These are phyloP conservation scores for Oryza glaberrima DNA, from an alignment of 176 grass and related monocot species.

Conservation along the genomic window DNA sequence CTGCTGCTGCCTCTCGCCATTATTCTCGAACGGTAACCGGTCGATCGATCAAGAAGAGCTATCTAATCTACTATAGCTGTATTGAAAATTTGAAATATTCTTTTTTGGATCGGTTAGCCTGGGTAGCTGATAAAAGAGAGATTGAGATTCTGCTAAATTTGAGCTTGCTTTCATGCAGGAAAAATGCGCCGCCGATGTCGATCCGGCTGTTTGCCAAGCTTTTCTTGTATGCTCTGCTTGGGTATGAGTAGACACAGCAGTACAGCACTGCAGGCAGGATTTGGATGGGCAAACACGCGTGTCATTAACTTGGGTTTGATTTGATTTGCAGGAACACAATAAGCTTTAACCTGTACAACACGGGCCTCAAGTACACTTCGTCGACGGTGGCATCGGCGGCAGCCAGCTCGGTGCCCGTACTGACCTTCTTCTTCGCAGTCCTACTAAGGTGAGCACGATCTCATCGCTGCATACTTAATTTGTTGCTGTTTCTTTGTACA, in stretches of 20 bases:
- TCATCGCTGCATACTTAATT: not conserved
- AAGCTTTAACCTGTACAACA: not conserved
- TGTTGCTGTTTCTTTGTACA: not conserved
- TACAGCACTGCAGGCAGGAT: not conserved
- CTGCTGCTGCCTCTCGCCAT: constrained; percentile 48
- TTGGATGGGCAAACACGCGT: not conserved
- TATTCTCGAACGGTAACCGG: not conserved
- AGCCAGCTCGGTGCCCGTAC: constrained; percentile 43
- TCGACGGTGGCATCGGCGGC: constrained; percentile 48
- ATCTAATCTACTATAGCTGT: too few species aligned
- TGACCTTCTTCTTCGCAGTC: constrained; percentile 70
- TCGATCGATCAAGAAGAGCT: not conserved
- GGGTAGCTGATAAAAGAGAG: too few species aligned
- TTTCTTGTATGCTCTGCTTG: constrained; percentile 62
- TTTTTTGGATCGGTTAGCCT: too few species aligned
- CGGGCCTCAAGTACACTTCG: constrained; percentile 64
- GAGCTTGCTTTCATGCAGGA: constrained; percentile 25
- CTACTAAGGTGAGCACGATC: constrained; percentile 34
- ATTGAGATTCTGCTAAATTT: not conserved
- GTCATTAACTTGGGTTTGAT: not conserved
- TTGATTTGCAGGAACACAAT: not conserved
- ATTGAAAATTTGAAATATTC: too few species aligned
- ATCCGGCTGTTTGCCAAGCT: constrained; percentile 45
- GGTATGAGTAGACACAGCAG: constrained; percentile 21
- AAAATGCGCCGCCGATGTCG: constrained; percentile 32